These are phyloP conservation scores for Chrysoporthe cubensis DNA, from an alignment of 2,329 filamentous ascomycete species.

Conservation along the genomic window DNA sequence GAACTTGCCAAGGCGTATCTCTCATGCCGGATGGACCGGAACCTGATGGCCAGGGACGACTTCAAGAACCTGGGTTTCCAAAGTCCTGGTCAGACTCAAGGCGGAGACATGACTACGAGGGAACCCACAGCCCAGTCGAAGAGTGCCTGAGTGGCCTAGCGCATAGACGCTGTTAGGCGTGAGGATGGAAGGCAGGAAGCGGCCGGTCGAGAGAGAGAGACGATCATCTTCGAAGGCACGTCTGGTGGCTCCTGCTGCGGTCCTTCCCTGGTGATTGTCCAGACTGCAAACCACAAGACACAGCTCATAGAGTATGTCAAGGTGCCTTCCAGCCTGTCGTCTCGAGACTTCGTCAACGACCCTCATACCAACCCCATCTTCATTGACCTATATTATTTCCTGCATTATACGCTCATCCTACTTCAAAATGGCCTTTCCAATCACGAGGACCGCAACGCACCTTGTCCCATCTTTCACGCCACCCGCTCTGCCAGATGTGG, in stretches of 20 bases:
- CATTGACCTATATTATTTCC: background rate
- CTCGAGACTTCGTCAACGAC: background rate
- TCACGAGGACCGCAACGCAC: background rate
- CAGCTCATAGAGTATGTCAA: background rate
- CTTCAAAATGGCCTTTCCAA: background rate
- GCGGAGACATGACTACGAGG: background rate
- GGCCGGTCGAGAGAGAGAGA: background rate
- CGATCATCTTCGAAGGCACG: background rate
- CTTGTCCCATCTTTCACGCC: background rate
- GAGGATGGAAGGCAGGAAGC: background rate
- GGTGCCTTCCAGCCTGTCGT: background rate
- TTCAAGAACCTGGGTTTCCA: constrained; percentile 91
- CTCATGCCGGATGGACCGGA: constrained; percentile 94
- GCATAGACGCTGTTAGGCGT: background rate
- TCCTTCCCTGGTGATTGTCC: background rate
- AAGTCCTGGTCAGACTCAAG: constrained; percentile 38
- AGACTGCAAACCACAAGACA: background rate
- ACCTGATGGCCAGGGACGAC: constrained; percentile 94
- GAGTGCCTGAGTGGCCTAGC: background rate
- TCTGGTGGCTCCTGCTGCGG: constrained; percentile 1
- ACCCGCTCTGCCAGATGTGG: background rate
- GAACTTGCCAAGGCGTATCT: constrained; percentile 87
- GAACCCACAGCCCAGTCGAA: background rate
- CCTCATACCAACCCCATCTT: background rate
- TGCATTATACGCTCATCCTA: background rate